Base-by-base conservation (phyloP, 176 grass and related monocot species). In the Thalia dealbata region DNA sequence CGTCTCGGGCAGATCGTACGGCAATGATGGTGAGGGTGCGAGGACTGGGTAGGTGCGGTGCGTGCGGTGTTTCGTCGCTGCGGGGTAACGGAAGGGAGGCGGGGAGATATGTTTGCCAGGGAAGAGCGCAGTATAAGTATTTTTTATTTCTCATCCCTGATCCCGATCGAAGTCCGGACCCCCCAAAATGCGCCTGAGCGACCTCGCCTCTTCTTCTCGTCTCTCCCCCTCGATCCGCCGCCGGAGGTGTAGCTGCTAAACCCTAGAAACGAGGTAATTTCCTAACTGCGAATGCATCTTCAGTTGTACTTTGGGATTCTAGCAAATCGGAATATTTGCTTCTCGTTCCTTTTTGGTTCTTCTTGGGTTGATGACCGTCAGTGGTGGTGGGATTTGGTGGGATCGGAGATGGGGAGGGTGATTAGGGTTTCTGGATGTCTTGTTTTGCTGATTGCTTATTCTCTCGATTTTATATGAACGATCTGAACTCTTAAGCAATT, bases 251-350 rank as follows among this genome's bases (percentile, higher is more conserved):
- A 0, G 38, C 21, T 32, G 11, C 43, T 23, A 43, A 68, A 68
- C 65, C 65, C 65, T 68, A 68, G n/a, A 18, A 16, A 16, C 35
- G 18, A 68, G 65, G 65, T 68, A 43, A 68, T 19, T 16, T 30
- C 62, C 62, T 3, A 14, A 19, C n/a, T 68, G 41, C 5, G 65
- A 68, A 38, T 38, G 32, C 26, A 8, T 32, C 30, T 68, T 3
- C 6, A n/a, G 38, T 12, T 0, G 10, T 43, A 13, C 12, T 44
- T 42, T 13, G 30, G 11, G 65, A 21, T 26, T 32, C 35, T 43
- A 16, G 35, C 38, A 32, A 68, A 68, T 68, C 22, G 15, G 32
- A n/a, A 68, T 38, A n/a, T 68, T 6, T n/a, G 45, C 54, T n/a
- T 5, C 54, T 58, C 21, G 19, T 9, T 10, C 19, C 19, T 68